Evolutionary conservation across 2,329 filamentous ascomycete species (phyloP).

Genomic region (Colletotrichum cuscutae): DNA sequence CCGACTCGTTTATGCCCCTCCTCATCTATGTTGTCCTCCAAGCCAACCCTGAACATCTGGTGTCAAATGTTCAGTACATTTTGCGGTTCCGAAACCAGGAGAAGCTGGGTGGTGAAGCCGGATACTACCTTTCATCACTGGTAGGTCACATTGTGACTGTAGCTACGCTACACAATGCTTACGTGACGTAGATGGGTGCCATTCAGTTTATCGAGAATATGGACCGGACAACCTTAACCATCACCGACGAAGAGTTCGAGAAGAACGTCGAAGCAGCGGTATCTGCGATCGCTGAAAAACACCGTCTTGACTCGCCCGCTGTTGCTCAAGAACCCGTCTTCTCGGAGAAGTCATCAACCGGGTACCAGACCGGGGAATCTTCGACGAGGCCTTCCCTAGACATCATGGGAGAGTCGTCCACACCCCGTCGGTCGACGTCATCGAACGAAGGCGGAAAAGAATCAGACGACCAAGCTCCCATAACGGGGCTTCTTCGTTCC

Average conservation of each 20-base stretch:
- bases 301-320: constrained; percentile 66
- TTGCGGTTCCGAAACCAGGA: constrained; percentile 97
- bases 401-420: constrained; percentile 43
- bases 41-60: constrained; percentile 93
- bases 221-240: constrained; percentile 92
- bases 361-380: constrained; percentile 56
- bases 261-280: constrained; percentile 96
- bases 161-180: neutral
- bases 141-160: constrained; percentile 55
- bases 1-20: constrained; percentile 94
- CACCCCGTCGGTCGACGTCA: constrained; percentile 63
- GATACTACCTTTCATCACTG: constrained; percentile 96
- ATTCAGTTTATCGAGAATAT: constrained; percentile 97
- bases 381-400: constrained; percentile 45
- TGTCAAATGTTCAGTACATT: constrained; percentile 98
- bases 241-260: constrained; percentile 95
- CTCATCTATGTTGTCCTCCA: constrained; percentile 96
- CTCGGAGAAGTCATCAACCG: constrained; percentile 55
- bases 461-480: constrained; percentile 80
- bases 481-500: constrained; percentile 85
- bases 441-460: constrained; percentile 60
- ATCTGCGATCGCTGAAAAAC: constrained; percentile 92
- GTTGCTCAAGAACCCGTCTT: constrained; percentile 50
- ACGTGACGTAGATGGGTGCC: constrained; percentile 74
- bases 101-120: constrained; percentile 95